Percentiles rank a stretch among this genome's conserved stretches.
These are phyloP conservation scores for Luffa acutangula DNA, from an alignment of 306 rosid genomes.

Conservation along the genomic window DNA sequence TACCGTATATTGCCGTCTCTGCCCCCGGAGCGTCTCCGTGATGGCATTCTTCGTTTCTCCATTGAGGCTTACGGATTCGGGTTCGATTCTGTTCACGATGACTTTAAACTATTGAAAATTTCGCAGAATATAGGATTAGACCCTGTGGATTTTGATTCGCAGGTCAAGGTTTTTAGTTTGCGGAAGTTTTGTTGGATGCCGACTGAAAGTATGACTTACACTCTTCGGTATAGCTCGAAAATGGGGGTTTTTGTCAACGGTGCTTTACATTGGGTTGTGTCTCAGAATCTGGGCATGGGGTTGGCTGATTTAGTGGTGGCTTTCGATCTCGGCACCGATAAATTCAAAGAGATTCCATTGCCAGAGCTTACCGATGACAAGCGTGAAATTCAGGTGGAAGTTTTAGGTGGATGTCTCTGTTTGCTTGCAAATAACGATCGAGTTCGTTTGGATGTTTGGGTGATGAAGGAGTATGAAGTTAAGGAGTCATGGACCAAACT, in stretches of 20 bases:
- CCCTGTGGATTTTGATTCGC: conserved; percentile 21
- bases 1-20: conserved; percentile 36
- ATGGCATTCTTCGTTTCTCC: conserved; percentile 12
- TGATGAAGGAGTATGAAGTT: conserved; percentile 41
- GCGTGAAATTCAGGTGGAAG: conserved; percentile 37
- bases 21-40: conserved; percentile 16
- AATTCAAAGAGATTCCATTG: conserved; percentile 36
- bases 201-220: conserved; percentile 34
- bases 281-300: conserved; percentile 18
- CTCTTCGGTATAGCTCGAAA: conserved; percentile 31
- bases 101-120: conserved; percentile 48
- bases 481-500: conserved; percentile 47
- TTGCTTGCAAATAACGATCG: conserved; percentile 25
- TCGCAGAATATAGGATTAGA: conserved; percentile 38
- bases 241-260: conserved; percentile 43
- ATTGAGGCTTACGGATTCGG: conserved; percentile 52
- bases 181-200: conserved; percentile 39
- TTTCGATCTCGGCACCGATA: conserved; percentile 26
- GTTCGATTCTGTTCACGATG: conserved; percentile 22
- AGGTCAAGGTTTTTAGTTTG: conserved; percentile 36
- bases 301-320: conserved; percentile 34
- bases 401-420: conserved; percentile 32
- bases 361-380: conserved; percentile 26
- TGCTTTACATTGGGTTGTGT: conserved; percentile 61
- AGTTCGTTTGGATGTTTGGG: conserved; percentile 41